phyloP scores from a whole-genome alignment of 768 basidiomycete genomes.

The Suillus plorans region DNA sequence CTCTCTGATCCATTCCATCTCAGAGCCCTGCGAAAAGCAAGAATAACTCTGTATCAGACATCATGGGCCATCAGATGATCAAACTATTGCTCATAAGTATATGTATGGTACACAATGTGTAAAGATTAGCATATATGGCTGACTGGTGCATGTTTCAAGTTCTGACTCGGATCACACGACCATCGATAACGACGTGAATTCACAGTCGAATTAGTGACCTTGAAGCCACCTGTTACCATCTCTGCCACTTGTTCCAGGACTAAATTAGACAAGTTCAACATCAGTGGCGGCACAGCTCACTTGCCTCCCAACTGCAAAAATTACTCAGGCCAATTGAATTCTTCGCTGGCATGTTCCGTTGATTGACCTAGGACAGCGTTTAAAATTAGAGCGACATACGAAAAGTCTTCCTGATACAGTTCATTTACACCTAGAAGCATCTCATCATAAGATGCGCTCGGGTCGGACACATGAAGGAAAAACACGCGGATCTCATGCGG shows the following conservation, averaged over 20 bases:
- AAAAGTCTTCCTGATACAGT: constrained; percentile 20
- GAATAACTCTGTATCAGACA: neutral
- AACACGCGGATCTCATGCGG: constrained; percentile 37
- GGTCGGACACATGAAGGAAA: constrained; percentile 30
- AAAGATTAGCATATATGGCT: neutral
- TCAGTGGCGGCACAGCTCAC: neutral
- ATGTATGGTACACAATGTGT: neutral
- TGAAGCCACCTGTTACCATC: constrained; percentile 19
- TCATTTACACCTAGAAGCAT: constrained; percentile 26
- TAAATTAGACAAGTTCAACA: neutral
- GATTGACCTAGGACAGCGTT: neutral
- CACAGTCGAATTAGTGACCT: neutral
- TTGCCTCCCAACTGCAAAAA: constrained; percentile 17
- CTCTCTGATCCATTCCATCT: neutral
- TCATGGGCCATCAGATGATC: neutral
- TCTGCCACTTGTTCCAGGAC: constrained; percentile 20
- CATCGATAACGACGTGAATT: neutral
- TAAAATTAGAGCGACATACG: constrained; percentile 7
- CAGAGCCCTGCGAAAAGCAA: neutral
- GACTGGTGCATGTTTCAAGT: neutral
- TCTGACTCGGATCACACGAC: neutral
- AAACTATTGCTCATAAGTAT: neutral
- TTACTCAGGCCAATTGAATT: constrained; percentile 16
- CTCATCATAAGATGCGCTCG: constrained; percentile 16
- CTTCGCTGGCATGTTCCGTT: constrained; percentile 8